These are phyloP conservation scores for Termitomyces sp. DNA, from an alignment of 768 basidiomycete species.

Conservation along the genomic window DNA sequence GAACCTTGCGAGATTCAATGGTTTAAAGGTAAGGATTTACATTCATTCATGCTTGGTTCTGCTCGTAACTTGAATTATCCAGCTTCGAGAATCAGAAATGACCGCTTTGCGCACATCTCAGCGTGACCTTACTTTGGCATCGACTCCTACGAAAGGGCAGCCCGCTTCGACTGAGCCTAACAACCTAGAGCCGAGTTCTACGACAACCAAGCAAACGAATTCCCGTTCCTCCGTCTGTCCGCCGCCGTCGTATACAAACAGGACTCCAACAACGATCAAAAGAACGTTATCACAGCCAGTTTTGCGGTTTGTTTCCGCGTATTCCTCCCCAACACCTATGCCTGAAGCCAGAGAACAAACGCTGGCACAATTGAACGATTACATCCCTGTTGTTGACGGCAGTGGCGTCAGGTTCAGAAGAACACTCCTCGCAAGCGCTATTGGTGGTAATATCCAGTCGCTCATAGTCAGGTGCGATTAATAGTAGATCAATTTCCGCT, in stretches of 20 bases:
- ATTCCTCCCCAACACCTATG: not conserved
- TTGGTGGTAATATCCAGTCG: slow-evolving; percentile 36
- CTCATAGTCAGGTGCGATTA: slow-evolving; percentile 29
- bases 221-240: not conserved
- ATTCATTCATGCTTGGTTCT: not conserved
- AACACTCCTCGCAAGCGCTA: slow-evolving; percentile 27
- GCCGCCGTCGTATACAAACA: not conserved
- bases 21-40: not conserved
- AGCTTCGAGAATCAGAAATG: slow-evolving; percentile 1
- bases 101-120: not conserved
- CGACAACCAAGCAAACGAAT: not conserved
- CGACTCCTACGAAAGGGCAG: not conserved
- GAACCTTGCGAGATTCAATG: not conserved
- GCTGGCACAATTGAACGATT: slow-evolving; percentile 19
- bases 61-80: not conserved
- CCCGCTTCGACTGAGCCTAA: not conserved
- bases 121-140: not conserved
- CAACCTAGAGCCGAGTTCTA: not conserved
- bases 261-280: not conserved
- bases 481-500: not conserved
- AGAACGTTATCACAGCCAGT: not conserved
- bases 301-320: not conserved
- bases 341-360: slow-evolving; percentile 18
- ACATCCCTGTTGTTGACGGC: slow-evolving; percentile 17
- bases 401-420: slow-evolving; percentile 32